Conservation (phyloP, 495 filamentous ascomycete species). For the Penicillium canariense region DNA sequence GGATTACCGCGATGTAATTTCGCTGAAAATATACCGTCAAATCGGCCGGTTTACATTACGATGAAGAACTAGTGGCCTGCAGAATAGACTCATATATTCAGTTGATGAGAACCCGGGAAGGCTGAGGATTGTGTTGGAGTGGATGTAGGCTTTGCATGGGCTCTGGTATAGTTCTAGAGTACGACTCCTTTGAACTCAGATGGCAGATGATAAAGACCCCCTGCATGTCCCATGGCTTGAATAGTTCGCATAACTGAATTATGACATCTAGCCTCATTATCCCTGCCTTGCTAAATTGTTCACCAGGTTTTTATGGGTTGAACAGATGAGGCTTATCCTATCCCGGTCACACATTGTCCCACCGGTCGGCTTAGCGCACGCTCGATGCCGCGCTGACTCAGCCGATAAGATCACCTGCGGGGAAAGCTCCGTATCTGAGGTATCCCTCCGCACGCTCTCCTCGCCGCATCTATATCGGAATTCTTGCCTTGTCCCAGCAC, state of each 20-base stretch:
- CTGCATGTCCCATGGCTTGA: too few species aligned
- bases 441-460: conserved; percentile 8
- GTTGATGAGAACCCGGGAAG: background rate
- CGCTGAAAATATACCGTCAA: background rate
- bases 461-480: conserved; percentile 1
- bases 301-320: too few species aligned
- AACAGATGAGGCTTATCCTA: too few species aligned
- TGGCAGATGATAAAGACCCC: too few species aligned
- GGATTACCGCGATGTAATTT: background rate
- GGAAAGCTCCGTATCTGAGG: conserved; percentile 30
- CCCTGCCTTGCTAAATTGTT: too few species aligned
- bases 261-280: too few species aligned
- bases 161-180: too few species aligned
- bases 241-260: too few species aligned
- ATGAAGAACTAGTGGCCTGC: background rate
- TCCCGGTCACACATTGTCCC: too few species aligned
- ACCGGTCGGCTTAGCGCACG: background rate
- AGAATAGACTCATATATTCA: background rate
- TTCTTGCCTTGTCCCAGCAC: background rate
- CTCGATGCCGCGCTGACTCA: conserved; percentile 22
- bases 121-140: background rate
- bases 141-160: background rate
- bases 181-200: too few species aligned
- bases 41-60: background rate
- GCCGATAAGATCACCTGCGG: conserved; percentile 32